Evolutionary conservation across 2,329 filamentous ascomycete species (phyloP), one percentile per base, ranked within the genome.

Genomic region (Myriosclerotinia duriaeana): DNA sequence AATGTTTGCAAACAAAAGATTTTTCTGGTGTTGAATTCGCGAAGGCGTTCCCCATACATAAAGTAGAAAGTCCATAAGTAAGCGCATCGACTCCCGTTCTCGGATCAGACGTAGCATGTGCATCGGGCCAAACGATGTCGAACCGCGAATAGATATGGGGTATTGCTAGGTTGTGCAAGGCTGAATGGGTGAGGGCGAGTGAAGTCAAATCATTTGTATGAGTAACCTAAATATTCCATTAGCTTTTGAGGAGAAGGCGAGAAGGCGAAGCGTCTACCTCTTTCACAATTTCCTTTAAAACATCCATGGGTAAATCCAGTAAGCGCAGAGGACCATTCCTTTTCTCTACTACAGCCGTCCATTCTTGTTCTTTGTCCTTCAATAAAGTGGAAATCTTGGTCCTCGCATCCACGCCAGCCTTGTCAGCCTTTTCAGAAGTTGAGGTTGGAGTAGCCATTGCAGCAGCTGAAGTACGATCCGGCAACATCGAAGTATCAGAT

Each of bases 101-200:
- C 64, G 89, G 87, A 72, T 90, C 86, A 2, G 84, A 81, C 11
- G 86, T 82, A 9, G 84, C 81, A 69, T 85, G 84, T 42, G 85
- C 86, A 74, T 94, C 91, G 0, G 91, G 91, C 92, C 92, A 95
- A 53, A 94, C 89, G 70, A 95, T 95, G 75, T 95, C 91, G 78
- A 95, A 95, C 68, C 90, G 86, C 22, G 89, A 90, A 79, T 95
- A 95, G 71, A 95, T 92, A 72, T 89, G 87, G 22, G 91, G 91
- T 34, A 92, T 87, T 0, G 90, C 86, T 65, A 95, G 83, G 53
- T 83, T 82, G 78, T 95, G 90, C 15, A 96, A 84, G 38, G 88
- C 87, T 17, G 91, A 92, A 78, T 92, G 91, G 53, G 90, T 90
- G 67, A 92, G 82, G 17, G 91, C 90, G 52, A 95, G 83, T 17